A percentile compares a stretch with the other conserved stretches of the same genome.
Conservation (phyloP, 2,329 filamentous ascomycete species). For the Monosporascus sp. region DNA sequence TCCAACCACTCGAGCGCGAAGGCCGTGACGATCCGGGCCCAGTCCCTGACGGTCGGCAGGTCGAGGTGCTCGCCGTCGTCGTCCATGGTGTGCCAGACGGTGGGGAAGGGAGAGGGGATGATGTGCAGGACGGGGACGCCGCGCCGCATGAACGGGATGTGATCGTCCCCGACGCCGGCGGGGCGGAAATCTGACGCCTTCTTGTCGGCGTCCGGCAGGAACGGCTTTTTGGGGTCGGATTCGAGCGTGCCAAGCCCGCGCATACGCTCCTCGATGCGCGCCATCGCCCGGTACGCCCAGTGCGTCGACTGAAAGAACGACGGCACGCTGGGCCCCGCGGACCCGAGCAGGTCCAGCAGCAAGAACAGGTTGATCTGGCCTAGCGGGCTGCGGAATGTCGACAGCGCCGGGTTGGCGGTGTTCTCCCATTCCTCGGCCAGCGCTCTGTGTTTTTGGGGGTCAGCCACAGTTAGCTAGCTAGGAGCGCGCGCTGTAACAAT, state of each 20-base stretch:
- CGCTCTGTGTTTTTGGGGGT: constrained; percentile 34
- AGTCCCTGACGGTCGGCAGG: constrained; percentile 66
- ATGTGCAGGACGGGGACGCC: constrained; percentile 73
- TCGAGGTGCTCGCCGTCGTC: constrained; percentile 73
- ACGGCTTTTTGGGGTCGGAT: constrained; percentile 32
- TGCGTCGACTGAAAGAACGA: constrained; percentile 75
- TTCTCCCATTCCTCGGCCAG: constrained; percentile 69
- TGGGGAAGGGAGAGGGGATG: constrained; percentile 66
- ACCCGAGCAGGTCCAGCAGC: constrained; percentile 68
- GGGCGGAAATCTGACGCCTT: constrained; percentile 26
- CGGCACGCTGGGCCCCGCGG: constrained; percentile 53
- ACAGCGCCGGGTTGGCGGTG: constrained; percentile 58
- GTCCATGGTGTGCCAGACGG: constrained; percentile 64
- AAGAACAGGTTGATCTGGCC: constrained; percentile 71
- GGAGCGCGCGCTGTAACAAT: too few species aligned
- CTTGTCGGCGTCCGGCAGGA: constrained; percentile 53
- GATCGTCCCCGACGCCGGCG: constrained; percentile 60
- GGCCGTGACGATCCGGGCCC: constrained; percentile 65
- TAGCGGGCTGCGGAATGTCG: constrained; percentile 63
- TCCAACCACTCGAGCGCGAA: constrained; percentile 80
- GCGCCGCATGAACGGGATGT: constrained; percentile 68
- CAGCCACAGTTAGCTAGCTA: background rate
- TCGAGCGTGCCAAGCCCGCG: constrained; percentile 50
- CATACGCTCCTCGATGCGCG: constrained; percentile 58
- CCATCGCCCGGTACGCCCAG: constrained; percentile 71